A percentile compares a stretch with the other conserved stretches of the same genome.
These are phyloP conservation scores for Alternaria alternata DNA, from an alignment of 2,329 filamentous ascomycete species.

Conservation along the genomic window DNA sequence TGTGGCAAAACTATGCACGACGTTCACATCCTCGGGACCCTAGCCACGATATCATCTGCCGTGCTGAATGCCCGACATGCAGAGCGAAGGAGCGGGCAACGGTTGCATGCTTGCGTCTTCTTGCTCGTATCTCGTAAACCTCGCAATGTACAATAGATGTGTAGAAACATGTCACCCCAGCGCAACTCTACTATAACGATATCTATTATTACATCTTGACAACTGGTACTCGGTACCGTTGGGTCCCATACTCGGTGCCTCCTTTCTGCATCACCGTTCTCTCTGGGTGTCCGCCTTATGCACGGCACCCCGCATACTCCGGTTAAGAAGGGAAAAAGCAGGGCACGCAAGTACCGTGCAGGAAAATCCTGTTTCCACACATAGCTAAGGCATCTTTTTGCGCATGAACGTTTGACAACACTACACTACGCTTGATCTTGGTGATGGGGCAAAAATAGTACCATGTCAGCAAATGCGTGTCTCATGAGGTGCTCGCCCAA, in stretches of 20 bases:
- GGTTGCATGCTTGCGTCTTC: constrained; percentile 4
- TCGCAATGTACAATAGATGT: not conserved
- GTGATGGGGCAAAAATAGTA: not conserved
- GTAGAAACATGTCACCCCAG: not conserved
- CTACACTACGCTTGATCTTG: not conserved
- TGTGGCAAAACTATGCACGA: not conserved
- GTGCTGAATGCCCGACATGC: not conserved
- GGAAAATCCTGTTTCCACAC: constrained; percentile 1
- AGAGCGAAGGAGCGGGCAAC: not conserved
- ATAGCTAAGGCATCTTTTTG: not conserved
- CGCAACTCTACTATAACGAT: not conserved
- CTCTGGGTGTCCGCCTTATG: not conserved
- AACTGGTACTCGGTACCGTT: not conserved
- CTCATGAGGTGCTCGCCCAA: constrained; percentile 1
- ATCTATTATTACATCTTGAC: not conserved
- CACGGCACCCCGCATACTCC: constrained; percentile 4
- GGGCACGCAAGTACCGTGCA: not conserved
- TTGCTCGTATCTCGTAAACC: not conserved
- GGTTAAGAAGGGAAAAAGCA: not conserved
- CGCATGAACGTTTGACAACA: not conserved
- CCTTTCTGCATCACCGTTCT: not conserved
- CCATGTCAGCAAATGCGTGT: constrained; percentile 1
- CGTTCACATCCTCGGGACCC: not conserved
- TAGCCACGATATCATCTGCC: not conserved
- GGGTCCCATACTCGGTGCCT: not conserved